A percentile compares a stretch with the other conserved stretches of the same genome.
These are phyloP conservation scores for Heliamphora exappendiculata DNA, from an alignment of 148 eudicot genomes.

Conservation along the genomic window DNA sequence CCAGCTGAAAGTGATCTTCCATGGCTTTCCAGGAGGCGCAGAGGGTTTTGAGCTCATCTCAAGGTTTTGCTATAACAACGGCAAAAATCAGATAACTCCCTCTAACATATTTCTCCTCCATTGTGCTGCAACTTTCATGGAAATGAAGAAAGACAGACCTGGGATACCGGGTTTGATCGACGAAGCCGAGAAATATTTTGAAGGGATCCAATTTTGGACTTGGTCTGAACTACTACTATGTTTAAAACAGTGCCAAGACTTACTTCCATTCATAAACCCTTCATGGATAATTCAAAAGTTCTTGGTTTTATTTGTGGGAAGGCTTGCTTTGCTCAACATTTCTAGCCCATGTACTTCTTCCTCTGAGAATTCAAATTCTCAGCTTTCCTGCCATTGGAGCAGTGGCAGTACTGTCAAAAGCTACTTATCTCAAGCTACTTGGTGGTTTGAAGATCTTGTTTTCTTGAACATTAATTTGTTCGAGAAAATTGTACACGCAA, in stretches of 20 bases:
- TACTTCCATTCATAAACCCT: constrained; percentile 3
- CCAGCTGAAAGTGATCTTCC: constrained; percentile 29
- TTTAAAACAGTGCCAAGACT: constrained; percentile 32
- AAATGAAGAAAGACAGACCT: constrained; percentile 22
- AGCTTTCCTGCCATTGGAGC: constrained; percentile 39
- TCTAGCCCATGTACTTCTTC: constrained; percentile 27
- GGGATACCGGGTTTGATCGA: constrained; percentile 24
- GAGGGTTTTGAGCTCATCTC: constrained; percentile 40
- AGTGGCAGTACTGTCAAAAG: constrained; percentile 22
- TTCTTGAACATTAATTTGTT: constrained; percentile 25
- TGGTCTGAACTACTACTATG: constrained; percentile 50
- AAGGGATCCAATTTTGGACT: constrained; percentile 32
- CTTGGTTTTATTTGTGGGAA: constrained; percentile 29
- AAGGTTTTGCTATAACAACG: constrained; percentile 42
- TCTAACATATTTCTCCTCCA: constrained; percentile 31
- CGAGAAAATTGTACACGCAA: constrained; percentile 25
- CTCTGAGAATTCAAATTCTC: constrained; percentile 35
- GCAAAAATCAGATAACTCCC: constrained; percentile 29
- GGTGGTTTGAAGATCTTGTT: constrained; percentile 57
- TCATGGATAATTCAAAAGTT: constrained; percentile 17
- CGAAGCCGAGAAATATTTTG: constrained; percentile 24
- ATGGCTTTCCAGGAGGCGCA: constrained; percentile 56
- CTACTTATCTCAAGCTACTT: constrained; percentile 15
- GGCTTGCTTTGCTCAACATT: constrained; percentile 16
- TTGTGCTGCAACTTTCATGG: constrained; percentile 39